Base-by-base conservation (phyloP, 441 rosid species). In the Breynia disticha region DNA sequence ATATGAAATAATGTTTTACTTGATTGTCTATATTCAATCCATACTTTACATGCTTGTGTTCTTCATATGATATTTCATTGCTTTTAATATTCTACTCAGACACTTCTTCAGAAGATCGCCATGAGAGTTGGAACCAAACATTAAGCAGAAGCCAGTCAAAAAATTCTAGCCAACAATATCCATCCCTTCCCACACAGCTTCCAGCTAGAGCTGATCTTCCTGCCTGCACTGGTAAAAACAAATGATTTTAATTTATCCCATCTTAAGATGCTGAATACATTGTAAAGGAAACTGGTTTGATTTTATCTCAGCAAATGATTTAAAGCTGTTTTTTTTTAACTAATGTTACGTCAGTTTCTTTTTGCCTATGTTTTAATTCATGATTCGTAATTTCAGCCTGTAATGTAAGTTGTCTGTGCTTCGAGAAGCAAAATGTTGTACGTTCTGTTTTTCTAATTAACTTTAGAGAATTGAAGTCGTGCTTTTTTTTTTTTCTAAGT, bases 141-240 rank as follows among this genome's bases (percentile, higher is more conserved):
- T 48, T 11, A 19, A 68, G 57, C 57, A 78, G 81, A 77, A 82
- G 64, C 71, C 95, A 82, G 67, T 53, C 60, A 61, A 84, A 76
- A 69, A 64, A 62, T 81, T 76, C 68, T n/a, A 57, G 77, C 59
- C 87, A 82, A 52, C 82, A 78, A 50, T 64, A 73, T 50, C 72
- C 75, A 48, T 60, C 89, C 46, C 79, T 90, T 65, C 98, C 96
- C 28, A 79, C 74, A 15, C 95, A 90, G 69, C 96, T 90, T 68
- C 96, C 98, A 24, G 77, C 79, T 46, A 73, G 84, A 67, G 95
- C 96, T 63, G 95, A 85, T 74, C 70, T 90, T 67, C 96, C 98
- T 35, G 77, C 93, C 60, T 81, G 93, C 75, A 77, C 86, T 57
- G 93, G 96, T 87, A 72, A 46, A 55, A 9, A 48, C 49, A 50